Evolutionary conservation across 495 filamentous ascomycete genomes (phyloP), one percentile per base, ranked within the genome.

Genomic region (Hypoxylon cercidicola): DNA sequence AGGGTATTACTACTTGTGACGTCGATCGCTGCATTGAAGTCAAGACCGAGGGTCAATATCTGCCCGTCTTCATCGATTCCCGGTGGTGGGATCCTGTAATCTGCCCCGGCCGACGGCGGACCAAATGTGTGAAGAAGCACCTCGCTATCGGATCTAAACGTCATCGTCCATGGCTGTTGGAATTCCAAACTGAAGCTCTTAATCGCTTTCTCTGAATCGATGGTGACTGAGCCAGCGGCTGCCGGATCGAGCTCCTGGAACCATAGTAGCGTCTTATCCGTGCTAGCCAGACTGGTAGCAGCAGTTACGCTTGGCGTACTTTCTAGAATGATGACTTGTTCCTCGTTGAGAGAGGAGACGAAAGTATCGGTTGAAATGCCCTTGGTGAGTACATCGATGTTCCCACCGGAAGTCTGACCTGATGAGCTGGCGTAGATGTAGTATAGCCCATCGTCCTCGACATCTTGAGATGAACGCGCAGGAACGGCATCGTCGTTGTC

Each of bases 71-170:
- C 46, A 23, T 20, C 16, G 15, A 49, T 20, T 21, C 46, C 46
- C 13, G 46, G 46, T 21, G 46, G 46, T 20, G 20, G 46, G 20
- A 49, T 49, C 46, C 13, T 15, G 13, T 37, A 37, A 37, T 37
- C 34, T 3, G 34, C 34, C 34, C 34, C 34, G 34, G 20, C 34
- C 19, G 30, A 30, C 13, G 11, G 11, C 19, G 23, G 52, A 12
- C 60, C 60, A 40, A 63, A 63, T 19, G 60, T 39, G 44, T 37
- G 50, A 2, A 63, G 21, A 12, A 63, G 45, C 19, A 45, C 60
- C 12, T 50, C 60, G n/a, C 32, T 49, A 4, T 39, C 15, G 2
- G 60, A 63, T 16, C 60, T 63, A 41, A 63, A 63, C 8, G 53
- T 50, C 1, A 63, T 15, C 15, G 15, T 15, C 51, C 60, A 63